Conservation (phyloP, 352 stramenopile genomes). For the Globisporangium recalcitrans region DNA sequence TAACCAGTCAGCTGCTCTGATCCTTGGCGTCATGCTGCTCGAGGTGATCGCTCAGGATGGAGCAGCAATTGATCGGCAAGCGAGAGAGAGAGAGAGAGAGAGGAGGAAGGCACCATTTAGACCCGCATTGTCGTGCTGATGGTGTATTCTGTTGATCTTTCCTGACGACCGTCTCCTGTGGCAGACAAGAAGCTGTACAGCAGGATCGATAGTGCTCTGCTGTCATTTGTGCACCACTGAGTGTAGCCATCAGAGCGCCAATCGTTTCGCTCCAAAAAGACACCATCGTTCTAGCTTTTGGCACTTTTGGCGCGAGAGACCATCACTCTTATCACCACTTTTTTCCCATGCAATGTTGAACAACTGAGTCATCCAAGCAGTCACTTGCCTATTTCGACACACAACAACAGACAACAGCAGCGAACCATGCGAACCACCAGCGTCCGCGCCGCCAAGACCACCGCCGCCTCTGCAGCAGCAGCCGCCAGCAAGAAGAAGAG, state of each 20-base stretch:
- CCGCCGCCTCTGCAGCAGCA: neutral
- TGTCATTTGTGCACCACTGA: no score
- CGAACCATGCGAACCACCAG: slow-evolving; percentile 2
- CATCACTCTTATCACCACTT: slow-evolving; percentile 4
- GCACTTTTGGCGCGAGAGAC: slow-evolving; percentile 9
- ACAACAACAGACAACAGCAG: neutral
- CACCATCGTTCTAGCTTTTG: neutral
- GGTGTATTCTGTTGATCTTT: neutral
- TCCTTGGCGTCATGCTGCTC: neutral
- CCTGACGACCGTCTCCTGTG: no score
- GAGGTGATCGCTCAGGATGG: neutral
- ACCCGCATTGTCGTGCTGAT: neutral
- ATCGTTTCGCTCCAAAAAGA: slow-evolving; percentile 12
- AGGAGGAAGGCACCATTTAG: neutral
- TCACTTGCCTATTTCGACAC: slow-evolving; percentile 3
- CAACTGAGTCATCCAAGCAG: neutral
- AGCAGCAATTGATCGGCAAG: neutral
- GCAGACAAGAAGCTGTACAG: no score
- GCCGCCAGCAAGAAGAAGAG: slow-evolving; percentile 2
- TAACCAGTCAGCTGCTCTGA: neutral
- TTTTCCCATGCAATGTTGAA: neutral
- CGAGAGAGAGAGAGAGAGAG: neutral
- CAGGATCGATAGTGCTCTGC: no score
- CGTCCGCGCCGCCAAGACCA: slow-evolving; percentile 4
- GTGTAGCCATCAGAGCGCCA: no score